phyloP scores from a whole-genome alignment of 208 protist species.

The Trypanosoma congolense region DNA sequence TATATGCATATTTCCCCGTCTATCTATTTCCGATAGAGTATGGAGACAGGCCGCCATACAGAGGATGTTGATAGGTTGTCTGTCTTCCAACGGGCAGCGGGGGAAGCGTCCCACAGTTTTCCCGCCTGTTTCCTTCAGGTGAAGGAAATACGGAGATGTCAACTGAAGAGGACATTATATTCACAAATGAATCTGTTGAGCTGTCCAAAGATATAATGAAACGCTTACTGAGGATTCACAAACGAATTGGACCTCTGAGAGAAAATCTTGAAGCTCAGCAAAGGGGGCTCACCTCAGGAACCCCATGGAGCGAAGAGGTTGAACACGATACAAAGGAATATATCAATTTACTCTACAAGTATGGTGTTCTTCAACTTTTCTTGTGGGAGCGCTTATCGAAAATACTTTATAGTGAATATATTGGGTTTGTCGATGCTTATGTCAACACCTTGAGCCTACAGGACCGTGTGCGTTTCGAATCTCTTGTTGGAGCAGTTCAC shows the following conservation, averaged over 20 bases:
- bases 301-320: not conserved
- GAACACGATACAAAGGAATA: slow-evolving; percentile 5
- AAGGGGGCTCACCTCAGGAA: not conserved
- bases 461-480: slow-evolving; percentile 73
- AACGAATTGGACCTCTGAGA: not conserved
- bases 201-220: not conserved
- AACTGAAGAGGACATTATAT: not conserved
- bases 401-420: slow-evolving; percentile 64
- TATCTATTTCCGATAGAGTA: no score
- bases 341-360: slow-evolving; percentile 7
- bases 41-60: no score
- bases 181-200: not conserved
- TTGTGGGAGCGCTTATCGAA: slow-evolving; percentile 43
- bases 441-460: slow-evolving; percentile 69
- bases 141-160: not conserved
- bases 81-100: no score
- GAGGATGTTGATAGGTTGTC: no score
- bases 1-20: no score
- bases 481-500: slow-evolving; percentile 62
- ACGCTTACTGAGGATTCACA: not conserved
- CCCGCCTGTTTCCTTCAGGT: not conserved
- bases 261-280: not conserved
- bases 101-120: not conserved
- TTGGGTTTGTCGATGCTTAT: slow-evolving; percentile 61
- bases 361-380: slow-evolving; percentile 27